These are phyloP conservation scores for Ogataea hybrid DNA, from an alignment of 1,139 yeast genomes.

Conservation along the genomic window DNA sequence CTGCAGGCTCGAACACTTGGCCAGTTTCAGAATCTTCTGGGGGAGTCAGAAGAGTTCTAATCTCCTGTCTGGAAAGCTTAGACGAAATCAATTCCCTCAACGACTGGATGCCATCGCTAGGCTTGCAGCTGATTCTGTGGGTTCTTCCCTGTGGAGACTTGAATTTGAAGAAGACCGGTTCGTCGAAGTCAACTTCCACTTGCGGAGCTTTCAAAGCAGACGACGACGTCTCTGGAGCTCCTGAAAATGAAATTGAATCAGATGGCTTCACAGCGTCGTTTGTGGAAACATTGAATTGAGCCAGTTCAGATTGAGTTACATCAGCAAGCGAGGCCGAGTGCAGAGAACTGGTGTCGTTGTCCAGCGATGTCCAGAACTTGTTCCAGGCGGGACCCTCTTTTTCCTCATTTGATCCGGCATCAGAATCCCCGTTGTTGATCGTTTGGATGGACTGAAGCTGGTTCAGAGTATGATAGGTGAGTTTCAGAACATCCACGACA, in stretches of 20 bases:
- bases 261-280: conserved; percentile 42
- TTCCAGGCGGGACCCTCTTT: conserved; percentile 84
- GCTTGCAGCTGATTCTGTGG: conserved; percentile 56
- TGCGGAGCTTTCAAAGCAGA: conserved; percentile 8
- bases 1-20: conserved; percentile 25
- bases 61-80: conserved; percentile 38
- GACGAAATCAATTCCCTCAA: conserved; percentile 47
- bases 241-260: conserved; percentile 43
- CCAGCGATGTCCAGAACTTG: conserved; percentile 81
- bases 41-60: conserved; percentile 16
- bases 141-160: conserved; percentile 73
- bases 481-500: conserved; percentile 79
- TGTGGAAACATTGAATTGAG: conserved; percentile 33
- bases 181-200: conserved; percentile 28
- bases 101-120: conserved; percentile 45
- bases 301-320: conserved; percentile 43
- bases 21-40: conserved; percentile 2
- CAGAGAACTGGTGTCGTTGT: conserved; percentile 56
- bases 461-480: conserved; percentile 80
- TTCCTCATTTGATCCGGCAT: conserved; percentile 20
- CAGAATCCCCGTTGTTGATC: conserved; percentile 31
- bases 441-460: conserved; percentile 61
- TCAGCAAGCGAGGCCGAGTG: conserved; percentile 48
- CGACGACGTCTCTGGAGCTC: conserved; percentile 21
- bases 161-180: conserved; percentile 67